A percentile compares a stretch with the other conserved stretches of the same genome.
Evolutionary conservation across 306 rosid species (phyloP).

Genomic region (Hippophae rhamnoides): DNA sequence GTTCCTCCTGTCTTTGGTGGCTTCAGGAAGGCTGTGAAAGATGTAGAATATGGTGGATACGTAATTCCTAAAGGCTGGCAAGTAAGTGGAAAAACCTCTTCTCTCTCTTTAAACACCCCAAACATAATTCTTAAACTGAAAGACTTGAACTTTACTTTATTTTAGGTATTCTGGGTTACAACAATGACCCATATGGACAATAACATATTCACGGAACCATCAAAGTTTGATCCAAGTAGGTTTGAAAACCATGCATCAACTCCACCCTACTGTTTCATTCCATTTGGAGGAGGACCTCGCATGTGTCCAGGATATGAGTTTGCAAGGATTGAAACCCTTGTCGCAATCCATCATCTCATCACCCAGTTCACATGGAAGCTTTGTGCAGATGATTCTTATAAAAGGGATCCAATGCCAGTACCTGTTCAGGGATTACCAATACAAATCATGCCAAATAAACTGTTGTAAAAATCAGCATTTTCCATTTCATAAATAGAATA

Average conservation of each 20-base stretch:
- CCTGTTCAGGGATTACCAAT: slow-evolving; percentile 53
- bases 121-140: not conserved
- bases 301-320: slow-evolving; percentile 65
- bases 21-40: slow-evolving; percentile 43
- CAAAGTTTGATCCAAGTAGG: slow-evolving; percentile 64
- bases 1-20: slow-evolving; percentile 59
- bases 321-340: slow-evolving; percentile 53
- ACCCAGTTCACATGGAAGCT: slow-evolving; percentile 63
- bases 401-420: slow-evolving; percentile 47
- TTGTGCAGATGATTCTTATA: slow-evolving; percentile 39
- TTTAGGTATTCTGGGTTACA: slow-evolving; percentile 64
- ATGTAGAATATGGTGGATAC: slow-evolving; percentile 51
- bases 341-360: slow-evolving; percentile 55
- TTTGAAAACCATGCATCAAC: slow-evolving; percentile 45
- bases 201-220: slow-evolving; percentile 46
- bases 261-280: slow-evolving; percentile 51
- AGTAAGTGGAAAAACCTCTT: slow-evolving; percentile 32
- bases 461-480: not conserved
- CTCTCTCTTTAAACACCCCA: not conserved
- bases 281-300: slow-evolving; percentile 68
- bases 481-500: not conserved
- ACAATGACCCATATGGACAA: slow-evolving; percentile 64
- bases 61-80: slow-evolving; percentile 86
- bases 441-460: slow-evolving; percentile 35
- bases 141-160: not conserved